Conservation (phyloP, 257 asterid genomes). For the Penstemon eatonii region DNA sequence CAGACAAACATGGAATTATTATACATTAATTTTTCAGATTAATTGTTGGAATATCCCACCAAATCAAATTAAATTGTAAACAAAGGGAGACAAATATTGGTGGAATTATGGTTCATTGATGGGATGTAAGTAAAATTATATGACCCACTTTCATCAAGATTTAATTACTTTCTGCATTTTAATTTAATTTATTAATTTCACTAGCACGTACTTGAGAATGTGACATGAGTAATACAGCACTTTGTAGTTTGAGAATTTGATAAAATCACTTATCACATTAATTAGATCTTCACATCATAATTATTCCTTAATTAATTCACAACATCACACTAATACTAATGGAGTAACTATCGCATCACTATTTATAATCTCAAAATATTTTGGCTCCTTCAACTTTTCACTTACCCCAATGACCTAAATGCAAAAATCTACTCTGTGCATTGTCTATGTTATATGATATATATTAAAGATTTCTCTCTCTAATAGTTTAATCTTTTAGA, state of each 20-base stretch:
- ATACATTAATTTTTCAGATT: conserved; percentile 16
- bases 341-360: no score
- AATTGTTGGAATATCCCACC: conserved; percentile 30
- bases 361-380: no score
- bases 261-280: no score
- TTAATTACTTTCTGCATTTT: background rate
- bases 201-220: conserved; percentile 20
- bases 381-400: no score
- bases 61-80: conserved; percentile 26
- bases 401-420: no score
- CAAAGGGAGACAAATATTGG: conserved; percentile 29
- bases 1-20: conserved; percentile 32
- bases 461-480: no score
- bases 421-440: no score
- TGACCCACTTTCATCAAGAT: conserved; percentile 27
- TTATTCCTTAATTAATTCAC: no score
- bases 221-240: conserved; percentile 32
- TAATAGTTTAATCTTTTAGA: no score
- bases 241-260: conserved; percentile 8
- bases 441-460: no score
- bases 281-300: no score
- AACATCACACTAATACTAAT: no score
- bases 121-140: conserved; percentile 47
- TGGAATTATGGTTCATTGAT: conserved; percentile 43
- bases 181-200: background rate